Conservation (phyloP, 108 stramenopile genomes). For the Skeletonema menzelii region DNA sequence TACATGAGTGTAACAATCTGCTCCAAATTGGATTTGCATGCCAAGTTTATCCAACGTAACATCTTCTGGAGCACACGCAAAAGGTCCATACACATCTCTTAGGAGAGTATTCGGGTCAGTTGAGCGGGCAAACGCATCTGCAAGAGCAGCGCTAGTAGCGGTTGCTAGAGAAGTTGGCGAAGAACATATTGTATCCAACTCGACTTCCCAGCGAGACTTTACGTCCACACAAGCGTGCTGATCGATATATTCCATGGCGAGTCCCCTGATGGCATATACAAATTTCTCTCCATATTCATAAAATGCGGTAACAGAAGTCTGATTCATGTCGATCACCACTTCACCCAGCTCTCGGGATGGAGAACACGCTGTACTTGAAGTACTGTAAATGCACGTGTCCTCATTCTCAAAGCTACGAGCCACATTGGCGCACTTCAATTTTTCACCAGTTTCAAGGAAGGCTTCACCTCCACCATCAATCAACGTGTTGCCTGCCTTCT, state of each 20-base stretch:
- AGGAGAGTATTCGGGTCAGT: conserved; percentile 23
- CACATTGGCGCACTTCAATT: conserved; percentile 51
- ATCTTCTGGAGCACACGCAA: conserved; percentile 18
- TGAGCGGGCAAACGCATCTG: conserved; percentile 11
- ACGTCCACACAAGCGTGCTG: conserved; percentile 27
- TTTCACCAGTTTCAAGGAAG: conserved; percentile 22
- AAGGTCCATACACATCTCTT: conserved; percentile 18
- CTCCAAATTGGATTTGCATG: conserved; percentile 43
- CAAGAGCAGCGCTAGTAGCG: conserved; percentile 18
- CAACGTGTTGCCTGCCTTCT: conserved; percentile 9
- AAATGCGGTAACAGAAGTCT: conserved; percentile 14
- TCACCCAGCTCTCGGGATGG: conserved; percentile 19
- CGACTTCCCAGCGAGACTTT: conserved; percentile 29
- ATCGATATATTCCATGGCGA: conserved; percentile 31
- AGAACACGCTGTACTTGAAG: conserved; percentile 25
- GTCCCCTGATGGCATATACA: conserved; percentile 54
- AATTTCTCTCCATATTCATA: conserved; percentile 33
- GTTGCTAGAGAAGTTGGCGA: conserved; percentile 8
- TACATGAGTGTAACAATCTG: conserved; percentile 47
- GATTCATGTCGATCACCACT: conserved; percentile 22
- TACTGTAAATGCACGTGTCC: conserved; percentile 46
- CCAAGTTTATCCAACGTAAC: conserved; percentile 1
- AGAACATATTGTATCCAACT: conserved; percentile 18
- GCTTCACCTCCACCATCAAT: conserved; percentile 46
- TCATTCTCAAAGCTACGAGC: conserved; percentile 49